Base-by-base conservation (phyloP, 2,329 filamentous ascomycete genomes). In the Fusarium vanettenii region DNA sequence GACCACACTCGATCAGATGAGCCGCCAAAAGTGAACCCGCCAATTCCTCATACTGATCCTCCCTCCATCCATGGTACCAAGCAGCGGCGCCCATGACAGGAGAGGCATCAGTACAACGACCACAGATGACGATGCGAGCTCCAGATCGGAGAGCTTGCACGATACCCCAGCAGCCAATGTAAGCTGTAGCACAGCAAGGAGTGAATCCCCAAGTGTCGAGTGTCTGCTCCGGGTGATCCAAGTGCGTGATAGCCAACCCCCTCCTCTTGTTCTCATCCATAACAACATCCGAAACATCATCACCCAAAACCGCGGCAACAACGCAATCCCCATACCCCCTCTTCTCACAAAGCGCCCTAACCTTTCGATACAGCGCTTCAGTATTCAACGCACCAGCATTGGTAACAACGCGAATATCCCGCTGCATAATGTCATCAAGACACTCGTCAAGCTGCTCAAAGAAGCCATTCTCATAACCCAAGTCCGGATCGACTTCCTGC, bases 71-170 rank as follows among this genome's bases (percentile, higher is more conserved):
- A 63, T 91, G 85, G 86, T 88, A 91, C 81, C 84, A 91, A 75
- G 86, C 86, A 0, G 89, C 89, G 0, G 88, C 87, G 0, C 86
- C 89, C 67, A 91, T 89, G 0, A 89, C 87, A 0, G 87, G 88
- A 3, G 84, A 86, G 0, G 87, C 87, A 72, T 88, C 87, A 0
- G 86, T 83, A 1, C 86, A 86, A 5, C 87, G 82, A 0, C 87
- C 87, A 63, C 86, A 88, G 3, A 88, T 83, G 56, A 89, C 81
- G 25, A 89, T 86, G 20, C 87, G 83, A 1, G 86, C 87, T 0
- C 86, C 86, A 0, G 74, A 76, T 5, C 81, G 78, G 1, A 88
- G 79, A 3, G 83, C 87, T 27, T 81, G 80, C 7, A 84, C 81
- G 16, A 89, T 88, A 5, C 83, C 87, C 64, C 86, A 81, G 16